Conservation (phyloP, 2,329 filamentous ascomycete genomes). For the Colletotrichum sp. region DNA sequence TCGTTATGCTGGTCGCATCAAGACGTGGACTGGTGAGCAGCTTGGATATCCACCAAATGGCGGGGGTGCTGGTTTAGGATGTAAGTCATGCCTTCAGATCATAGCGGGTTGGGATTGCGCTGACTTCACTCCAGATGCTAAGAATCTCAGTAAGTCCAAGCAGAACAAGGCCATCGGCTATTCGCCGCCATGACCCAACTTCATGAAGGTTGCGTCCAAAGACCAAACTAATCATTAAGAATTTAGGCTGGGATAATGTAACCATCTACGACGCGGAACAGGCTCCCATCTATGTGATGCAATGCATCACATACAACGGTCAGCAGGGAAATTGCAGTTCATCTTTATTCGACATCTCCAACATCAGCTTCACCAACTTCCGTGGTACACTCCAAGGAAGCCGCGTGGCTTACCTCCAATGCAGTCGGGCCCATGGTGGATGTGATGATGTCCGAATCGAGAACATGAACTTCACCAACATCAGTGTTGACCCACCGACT, state of each 20-base stretch:
- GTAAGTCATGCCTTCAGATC: background rate
- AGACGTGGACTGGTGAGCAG: background rate
- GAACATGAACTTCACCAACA: background rate
- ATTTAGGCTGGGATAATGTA: background rate
- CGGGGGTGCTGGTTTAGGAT: background rate
- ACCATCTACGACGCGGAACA: background rate
- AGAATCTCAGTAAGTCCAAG: background rate
- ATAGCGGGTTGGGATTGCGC: rapidly evolving
- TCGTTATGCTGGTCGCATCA: background rate
- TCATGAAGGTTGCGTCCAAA: rapidly evolving
- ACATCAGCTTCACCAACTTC: background rate
- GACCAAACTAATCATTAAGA: background rate
- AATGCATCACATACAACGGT: background rate
- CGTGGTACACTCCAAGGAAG: background rate
- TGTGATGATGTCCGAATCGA: background rate
- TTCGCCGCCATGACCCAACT: rapidly evolving
- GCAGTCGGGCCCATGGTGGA: background rate
- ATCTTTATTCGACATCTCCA: background rate
- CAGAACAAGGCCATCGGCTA: no score
- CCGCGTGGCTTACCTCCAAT: background rate
- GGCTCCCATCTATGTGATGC: background rate
- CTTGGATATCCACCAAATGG: background rate
- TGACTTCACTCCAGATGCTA: background rate
- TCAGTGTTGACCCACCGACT: background rate
- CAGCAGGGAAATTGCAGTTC: background rate